A percentile compares a stretch with the other conserved stretches of the same genome.
These are phyloP conservation scores for Hydrangea macrophylla DNA, from an alignment of 148 eudicot genomes.

Conservation along the genomic window DNA sequence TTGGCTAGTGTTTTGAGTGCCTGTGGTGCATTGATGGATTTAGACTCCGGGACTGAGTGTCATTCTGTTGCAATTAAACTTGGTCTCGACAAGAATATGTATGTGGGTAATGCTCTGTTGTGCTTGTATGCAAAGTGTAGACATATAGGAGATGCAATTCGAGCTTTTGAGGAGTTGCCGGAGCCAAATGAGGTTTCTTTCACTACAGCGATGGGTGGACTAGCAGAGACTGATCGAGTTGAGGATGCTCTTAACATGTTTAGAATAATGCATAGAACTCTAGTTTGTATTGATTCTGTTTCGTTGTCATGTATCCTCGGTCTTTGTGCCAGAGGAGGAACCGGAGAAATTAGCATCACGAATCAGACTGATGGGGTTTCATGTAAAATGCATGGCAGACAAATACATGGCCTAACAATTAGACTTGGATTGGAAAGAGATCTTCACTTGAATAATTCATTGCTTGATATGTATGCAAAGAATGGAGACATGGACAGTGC, in stretches of 20 bases:
- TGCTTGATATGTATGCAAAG: constrained; percentile 76
- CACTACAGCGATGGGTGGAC: constrained; percentile 67
- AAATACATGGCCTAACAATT: constrained; percentile 52
- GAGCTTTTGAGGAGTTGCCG: constrained; percentile 47
- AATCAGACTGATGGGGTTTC: constrained; percentile 26
- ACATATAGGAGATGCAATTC: constrained; percentile 41
- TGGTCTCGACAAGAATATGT: constrained; percentile 58
- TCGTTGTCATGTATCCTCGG: constrained; percentile 64
- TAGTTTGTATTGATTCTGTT: constrained; percentile 51
- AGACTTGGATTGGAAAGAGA: constrained; percentile 68
- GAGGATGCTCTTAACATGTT: constrained; percentile 64
- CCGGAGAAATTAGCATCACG: constrained; percentile 15
- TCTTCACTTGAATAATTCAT: constrained; percentile 57
- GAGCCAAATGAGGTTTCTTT: constrained; percentile 80
- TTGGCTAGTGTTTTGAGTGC: constrained; percentile 78
- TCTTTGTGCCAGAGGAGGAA: constrained; percentile 41
- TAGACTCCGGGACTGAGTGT: constrained; percentile 48
- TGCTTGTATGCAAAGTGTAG: constrained; percentile 67
- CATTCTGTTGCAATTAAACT: constrained; percentile 53
- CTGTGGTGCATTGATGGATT: constrained; percentile 48
- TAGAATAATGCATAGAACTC: constrained; percentile 44
- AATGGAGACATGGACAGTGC: constrained; percentile 58
- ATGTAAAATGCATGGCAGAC: constrained; percentile 33
- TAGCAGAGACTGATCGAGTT: constrained; percentile 43
- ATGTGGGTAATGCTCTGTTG: constrained; percentile 71